A percentile compares a stretch with the other conserved stretches of the same genome.
Conservation (phyloP, 148 eudicot genomes). For the Bassia scoparia region DNA sequence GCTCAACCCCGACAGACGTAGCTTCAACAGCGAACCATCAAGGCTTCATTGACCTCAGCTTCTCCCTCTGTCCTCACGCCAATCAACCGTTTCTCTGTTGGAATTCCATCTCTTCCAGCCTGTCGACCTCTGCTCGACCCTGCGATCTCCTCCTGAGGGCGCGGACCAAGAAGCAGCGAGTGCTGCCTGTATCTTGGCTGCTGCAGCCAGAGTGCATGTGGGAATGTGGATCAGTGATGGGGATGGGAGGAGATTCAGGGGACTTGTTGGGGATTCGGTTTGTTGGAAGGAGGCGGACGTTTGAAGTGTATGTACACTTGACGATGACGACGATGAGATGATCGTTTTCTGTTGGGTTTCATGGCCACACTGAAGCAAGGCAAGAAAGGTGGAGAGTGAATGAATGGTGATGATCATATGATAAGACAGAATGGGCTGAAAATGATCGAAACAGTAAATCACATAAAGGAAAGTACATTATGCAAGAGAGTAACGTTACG, state of each 20-base stretch:
- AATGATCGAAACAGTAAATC: slow-evolving; percentile 10
- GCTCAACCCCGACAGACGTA: slow-evolving; percentile 69
- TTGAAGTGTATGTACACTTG: slow-evolving; percentile 38
- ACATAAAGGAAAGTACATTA: slow-evolving; percentile 7
- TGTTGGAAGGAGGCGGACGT: slow-evolving; percentile 31
- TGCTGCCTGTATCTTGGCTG: slow-evolving; percentile 69
- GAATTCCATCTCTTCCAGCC: slow-evolving; percentile 54
- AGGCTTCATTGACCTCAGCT: slow-evolving; percentile 61
- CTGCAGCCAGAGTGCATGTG: slow-evolving; percentile 41
- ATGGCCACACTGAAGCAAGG: slow-evolving; percentile 23
- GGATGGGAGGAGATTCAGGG: slow-evolving; percentile 29
- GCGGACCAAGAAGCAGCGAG: slow-evolving; percentile 56
- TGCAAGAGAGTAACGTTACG: slow-evolving; percentile 8
- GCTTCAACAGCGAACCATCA: slow-evolving; percentile 58
- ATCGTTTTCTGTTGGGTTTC: slow-evolving; percentile 36
- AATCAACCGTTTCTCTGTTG: slow-evolving; percentile 86
- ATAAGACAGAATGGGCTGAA: not conserved
- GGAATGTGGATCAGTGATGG: slow-evolving; percentile 40
- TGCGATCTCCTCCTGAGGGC: slow-evolving; percentile 43
- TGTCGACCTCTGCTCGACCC: slow-evolving; percentile 40
- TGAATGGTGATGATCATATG: not conserved
- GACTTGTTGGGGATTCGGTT: slow-evolving; percentile 21
- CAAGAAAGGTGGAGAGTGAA: not conserved
- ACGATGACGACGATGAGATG: slow-evolving; percentile 28
- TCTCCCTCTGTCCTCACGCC: slow-evolving; percentile 48